Evolutionary conservation across 1,139 yeast genomes (phyloP), one percentile per base, ranked within the genome.

Genomic region (Kazachstania sp.): DNA sequence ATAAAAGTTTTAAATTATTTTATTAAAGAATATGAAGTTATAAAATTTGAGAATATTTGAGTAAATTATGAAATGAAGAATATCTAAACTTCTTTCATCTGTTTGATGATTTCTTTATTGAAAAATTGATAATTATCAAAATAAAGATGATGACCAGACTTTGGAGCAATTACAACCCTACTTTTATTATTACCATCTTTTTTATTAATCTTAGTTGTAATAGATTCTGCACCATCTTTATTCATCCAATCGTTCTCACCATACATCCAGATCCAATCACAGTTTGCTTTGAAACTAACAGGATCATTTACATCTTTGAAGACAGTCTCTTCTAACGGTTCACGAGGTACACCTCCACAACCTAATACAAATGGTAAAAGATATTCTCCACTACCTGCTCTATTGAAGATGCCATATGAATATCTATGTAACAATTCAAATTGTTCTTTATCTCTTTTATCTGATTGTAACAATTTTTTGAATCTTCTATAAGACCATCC

Each of bases 201-300:
- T 13, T 76, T 70, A 23, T 64, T 52, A 42, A 70, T 47, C 29
- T 51, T 47, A 4, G 53, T 45, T 2, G 61, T 53, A 18, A 60
- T 58, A 9, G 55, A 44, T 15, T 50, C 56, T 0, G 86, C 87
- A 2, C 86, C 87, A 23, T 65, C 57, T 28, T 64, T 61, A 59
- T 82, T 84, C 86, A 84, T 84, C 92, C 92, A 83, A 63, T 84
- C 92, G 44, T 78, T 77, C 49, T 75, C 76, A 1, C 94, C 94
- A 55, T 83, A 84, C 58, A 80, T 67, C 92, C 92, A 84, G 3
- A 73, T 55, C 50, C 81, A 68, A 45, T 79, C 74, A 57, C 82
- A 78, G 8, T 68, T 62, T 15, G 78, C 64, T 7, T 48, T 46
- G 16, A 29, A 30, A n/a, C 44, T 35, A n/a, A 51, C 45, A 13